These are phyloP conservation scores for Hymenoscyphus repandus DNA, from an alignment of 2,329 filamentous ascomycete species.

Conservation along the genomic window DNA sequence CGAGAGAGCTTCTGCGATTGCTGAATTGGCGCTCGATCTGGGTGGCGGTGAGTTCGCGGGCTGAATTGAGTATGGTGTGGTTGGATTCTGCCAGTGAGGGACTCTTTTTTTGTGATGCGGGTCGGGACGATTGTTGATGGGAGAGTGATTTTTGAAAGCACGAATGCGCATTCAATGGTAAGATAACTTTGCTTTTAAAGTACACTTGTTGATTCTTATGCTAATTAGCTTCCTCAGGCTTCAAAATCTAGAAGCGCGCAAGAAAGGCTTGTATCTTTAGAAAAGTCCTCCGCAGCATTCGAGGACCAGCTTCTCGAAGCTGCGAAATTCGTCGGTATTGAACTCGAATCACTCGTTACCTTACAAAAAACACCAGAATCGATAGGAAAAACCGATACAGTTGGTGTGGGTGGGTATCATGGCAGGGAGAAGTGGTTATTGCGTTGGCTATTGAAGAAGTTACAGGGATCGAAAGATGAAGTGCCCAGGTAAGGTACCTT, in stretches of 20 bases:
- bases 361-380: slow-evolving; percentile 5
- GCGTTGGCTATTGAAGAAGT: slow-evolving; percentile 59
- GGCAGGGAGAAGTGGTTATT: slow-evolving; percentile 60
- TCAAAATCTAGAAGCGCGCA: slow-evolving; percentile 29
- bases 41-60: background rate
- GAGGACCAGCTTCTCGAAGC: slow-evolving; percentile 32
- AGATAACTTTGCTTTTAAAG: background rate
- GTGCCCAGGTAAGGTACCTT: slow-evolving; percentile 28
- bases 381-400: background rate
- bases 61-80: slow-evolving; percentile 6
- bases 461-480: slow-evolving; percentile 37
- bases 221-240: slow-evolving; percentile 16
- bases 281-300: slow-evolving; percentile 32
- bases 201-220: background rate
- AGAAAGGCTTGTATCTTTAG: slow-evolving; percentile 28
- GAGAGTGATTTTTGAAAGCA: background rate
- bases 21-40: background rate
- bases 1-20: slow-evolving; percentile 4
- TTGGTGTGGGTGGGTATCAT: slow-evolving; percentile 20
- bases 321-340: slow-evolving; percentile 28
- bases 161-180: slow-evolving; percentile 15
- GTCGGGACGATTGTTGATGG: too few relatives aligned
- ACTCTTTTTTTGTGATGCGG: slow-evolving; percentile 4
- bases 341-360: slow-evolving; percentile 11
- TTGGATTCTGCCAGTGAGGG: slow-evolving; percentile 8